A percentile compares a stretch with the other conserved stretches of the same genome.
Evolutionary conservation across 371 early-diverging fungal species (phyloP).

Genomic region (Mucor sp.): DNA sequence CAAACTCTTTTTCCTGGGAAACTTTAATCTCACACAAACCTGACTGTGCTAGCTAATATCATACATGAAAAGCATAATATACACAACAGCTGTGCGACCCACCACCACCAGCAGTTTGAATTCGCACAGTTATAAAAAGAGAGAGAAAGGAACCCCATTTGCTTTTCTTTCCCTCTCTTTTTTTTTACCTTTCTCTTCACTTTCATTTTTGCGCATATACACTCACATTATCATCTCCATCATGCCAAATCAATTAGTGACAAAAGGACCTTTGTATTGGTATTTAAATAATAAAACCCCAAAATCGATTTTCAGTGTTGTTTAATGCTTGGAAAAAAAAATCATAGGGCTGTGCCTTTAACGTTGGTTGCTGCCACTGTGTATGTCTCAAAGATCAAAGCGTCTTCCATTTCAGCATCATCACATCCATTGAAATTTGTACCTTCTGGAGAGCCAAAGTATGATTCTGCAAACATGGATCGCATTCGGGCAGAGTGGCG

Average conservation of each 20-base stretch:
- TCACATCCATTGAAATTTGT: slow-evolving; percentile 35
- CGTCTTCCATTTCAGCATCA: slow-evolving; percentile 6
- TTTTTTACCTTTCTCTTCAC: neutral
- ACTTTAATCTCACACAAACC: too few species aligned
- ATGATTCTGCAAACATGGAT: slow-evolving; percentile 42
- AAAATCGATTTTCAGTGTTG: neutral
- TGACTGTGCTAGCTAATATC: too few species aligned
- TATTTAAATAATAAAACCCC: neutral
- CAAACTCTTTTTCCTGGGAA: too few species aligned
- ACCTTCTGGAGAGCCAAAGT: slow-evolving; percentile 35
- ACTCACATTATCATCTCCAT: neutral
- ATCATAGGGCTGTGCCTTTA: slow-evolving; percentile 18
- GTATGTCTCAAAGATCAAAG: slow-evolving; percentile 11
- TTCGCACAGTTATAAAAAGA: neutral
- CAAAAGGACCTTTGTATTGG: slow-evolving; percentile 12
- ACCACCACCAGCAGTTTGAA: neutral
- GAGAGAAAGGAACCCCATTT: neutral
- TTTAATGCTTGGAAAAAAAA: neutral
- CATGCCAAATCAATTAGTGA: slow-evolving; percentile 9
- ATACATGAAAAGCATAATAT: neutral
- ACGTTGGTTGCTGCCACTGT: slow-evolving; percentile 11
- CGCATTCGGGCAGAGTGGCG: slow-evolving; percentile 44
- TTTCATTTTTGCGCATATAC: neutral
- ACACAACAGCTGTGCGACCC: neutral
- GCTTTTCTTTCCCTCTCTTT: neutral